These are phyloP conservation scores for Martiniozyma abietophila DNA, from an alignment of 805 yeast genomes.

Conservation along the genomic window DNA sequence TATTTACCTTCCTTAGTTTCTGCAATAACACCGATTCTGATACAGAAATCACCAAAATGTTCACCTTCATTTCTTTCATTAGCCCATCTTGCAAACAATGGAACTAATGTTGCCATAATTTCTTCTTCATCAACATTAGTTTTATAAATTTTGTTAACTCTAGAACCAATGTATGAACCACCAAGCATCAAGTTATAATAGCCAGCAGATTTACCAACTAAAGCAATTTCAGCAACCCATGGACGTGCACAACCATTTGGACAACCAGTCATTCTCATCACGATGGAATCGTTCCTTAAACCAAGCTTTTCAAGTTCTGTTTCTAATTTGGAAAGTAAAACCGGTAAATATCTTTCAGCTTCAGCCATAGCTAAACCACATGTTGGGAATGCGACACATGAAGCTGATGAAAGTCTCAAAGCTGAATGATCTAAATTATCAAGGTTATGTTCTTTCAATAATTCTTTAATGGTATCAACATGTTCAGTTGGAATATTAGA, in stretches of 20 bases:
- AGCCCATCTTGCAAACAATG: constrained; percentile 91
- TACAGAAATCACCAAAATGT: constrained; percentile 89
- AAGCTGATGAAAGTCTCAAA: constrained; percentile 81
- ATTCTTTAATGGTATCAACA: constrained; percentile 47
- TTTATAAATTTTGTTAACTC: constrained; percentile 82
- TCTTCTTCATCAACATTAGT: constrained; percentile 88
- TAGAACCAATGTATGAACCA: constrained; percentile 90
- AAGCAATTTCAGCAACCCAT: constrained; percentile 93
- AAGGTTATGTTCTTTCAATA: constrained; percentile 65
- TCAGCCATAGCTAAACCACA: constrained; percentile 99
- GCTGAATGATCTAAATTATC: constrained; percentile 72
- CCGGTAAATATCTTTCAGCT: constrained; percentile 87
- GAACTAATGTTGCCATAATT: constrained; percentile 64
- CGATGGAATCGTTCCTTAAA: constrained; percentile 85
- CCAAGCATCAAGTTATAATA: constrained; percentile 92
- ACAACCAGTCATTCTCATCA: constrained; percentile 98
- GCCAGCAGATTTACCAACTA: constrained; percentile 91
- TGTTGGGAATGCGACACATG: constrained; percentile 97
- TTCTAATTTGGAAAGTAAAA: constrained; percentile 71
- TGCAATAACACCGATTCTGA: constrained; percentile 79
- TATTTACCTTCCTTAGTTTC: constrained; percentile 85
- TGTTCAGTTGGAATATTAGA: constrained; percentile 66
- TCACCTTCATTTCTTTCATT: constrained; percentile 85
- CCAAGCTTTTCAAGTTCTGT: constrained; percentile 86
- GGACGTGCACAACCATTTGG: constrained; percentile 99